Conservation (phyloP, 2,329 filamentous ascomycete genomes). For the Cordyceps militaris region DNA sequence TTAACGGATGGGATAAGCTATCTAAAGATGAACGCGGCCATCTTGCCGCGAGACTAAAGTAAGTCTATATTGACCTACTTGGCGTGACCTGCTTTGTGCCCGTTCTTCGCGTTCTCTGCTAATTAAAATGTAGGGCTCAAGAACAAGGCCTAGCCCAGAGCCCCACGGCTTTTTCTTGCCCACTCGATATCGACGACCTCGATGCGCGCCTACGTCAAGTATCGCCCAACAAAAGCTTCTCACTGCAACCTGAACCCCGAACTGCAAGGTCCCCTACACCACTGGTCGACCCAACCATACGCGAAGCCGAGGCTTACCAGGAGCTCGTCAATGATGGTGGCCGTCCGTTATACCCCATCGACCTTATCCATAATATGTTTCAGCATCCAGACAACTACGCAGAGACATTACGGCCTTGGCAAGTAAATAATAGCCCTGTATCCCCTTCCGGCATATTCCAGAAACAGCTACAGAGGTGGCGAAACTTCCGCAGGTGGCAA, state of each 20-base stretch:
- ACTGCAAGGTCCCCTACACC: neutral
- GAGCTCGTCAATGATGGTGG: constrained; percentile 11
- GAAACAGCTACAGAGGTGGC: neutral
- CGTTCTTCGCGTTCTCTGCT: neutral
- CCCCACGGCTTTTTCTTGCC: constrained; percentile 1
- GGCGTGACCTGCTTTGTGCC: neutral
- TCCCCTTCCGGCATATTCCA: neutral
- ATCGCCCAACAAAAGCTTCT: neutral
- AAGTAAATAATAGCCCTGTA: neutral
- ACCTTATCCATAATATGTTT: neutral
- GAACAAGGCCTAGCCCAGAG: neutral
- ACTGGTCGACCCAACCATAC: neutral
- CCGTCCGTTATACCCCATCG: constrained; percentile 13
- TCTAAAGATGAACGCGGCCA: neutral
- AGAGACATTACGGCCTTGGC: neutral
- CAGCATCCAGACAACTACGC: neutral
- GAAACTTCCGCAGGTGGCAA: constrained; percentile 3
- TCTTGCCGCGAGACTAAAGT: neutral
- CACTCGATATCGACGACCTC: constrained; percentile 18
- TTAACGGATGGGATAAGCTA: neutral
- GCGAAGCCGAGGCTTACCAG: neutral
- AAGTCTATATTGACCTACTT: neutral
- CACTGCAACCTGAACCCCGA: neutral
- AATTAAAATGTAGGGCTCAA: neutral
- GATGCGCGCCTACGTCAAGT: constrained; percentile 16